phyloP scores from a whole-genome alignment of 192 early-diverging fungal genomes.

The Haplosporangium gracile region DNA sequence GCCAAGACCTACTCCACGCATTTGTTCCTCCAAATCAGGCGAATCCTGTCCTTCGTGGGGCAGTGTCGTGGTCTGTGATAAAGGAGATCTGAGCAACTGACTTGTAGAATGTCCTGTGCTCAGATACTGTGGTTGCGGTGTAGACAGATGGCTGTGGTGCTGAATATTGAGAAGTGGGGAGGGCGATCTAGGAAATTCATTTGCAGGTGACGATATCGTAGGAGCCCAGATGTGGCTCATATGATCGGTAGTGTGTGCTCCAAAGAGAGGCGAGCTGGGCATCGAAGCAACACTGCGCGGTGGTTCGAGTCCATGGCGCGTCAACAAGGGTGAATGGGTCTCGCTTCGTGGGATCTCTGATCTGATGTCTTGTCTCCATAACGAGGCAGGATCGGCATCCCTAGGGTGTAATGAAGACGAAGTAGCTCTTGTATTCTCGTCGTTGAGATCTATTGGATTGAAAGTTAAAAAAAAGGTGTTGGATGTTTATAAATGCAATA shows the following conservation, averaged over 20 bases:
- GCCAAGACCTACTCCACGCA: slow-evolving; percentile 29
- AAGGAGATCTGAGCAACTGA: slow-evolving; percentile 48
- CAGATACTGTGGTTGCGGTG: slow-evolving; percentile 50
- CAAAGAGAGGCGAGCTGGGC: slow-evolving; percentile 50
- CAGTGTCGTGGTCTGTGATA: slow-evolving; percentile 45
- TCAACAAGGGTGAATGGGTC: slow-evolving; percentile 41
- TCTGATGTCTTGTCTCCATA: slow-evolving; percentile 57
- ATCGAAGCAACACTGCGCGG: slow-evolving; percentile 48
- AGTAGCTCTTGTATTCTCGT: slow-evolving; percentile 22
- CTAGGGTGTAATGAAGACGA: slow-evolving; percentile 38
- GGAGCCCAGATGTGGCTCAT: slow-evolving; percentile 56
- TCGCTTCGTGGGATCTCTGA: slow-evolving; percentile 37
- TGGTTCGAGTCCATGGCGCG: slow-evolving; percentile 33
- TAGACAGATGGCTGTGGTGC: slow-evolving; percentile 54
- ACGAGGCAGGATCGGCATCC: slow-evolving; percentile 20
- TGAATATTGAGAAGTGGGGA: slow-evolving; percentile 65
- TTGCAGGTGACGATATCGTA: slow-evolving; percentile 33
- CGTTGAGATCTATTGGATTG: slow-evolving; percentile 10
- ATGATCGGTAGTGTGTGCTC: slow-evolving; percentile 51
- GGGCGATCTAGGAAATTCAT: slow-evolving; percentile 71
- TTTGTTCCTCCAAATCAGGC: slow-evolving; percentile 57
- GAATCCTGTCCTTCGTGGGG: slow-evolving; percentile 50
- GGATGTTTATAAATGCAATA: background rate
- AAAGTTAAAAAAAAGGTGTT: background rate
- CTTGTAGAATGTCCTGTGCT: slow-evolving; percentile 45